phyloP scores from a whole-genome alignment of 1,284 basidiomycete species.

The Ustilago cynodontis region DNA sequence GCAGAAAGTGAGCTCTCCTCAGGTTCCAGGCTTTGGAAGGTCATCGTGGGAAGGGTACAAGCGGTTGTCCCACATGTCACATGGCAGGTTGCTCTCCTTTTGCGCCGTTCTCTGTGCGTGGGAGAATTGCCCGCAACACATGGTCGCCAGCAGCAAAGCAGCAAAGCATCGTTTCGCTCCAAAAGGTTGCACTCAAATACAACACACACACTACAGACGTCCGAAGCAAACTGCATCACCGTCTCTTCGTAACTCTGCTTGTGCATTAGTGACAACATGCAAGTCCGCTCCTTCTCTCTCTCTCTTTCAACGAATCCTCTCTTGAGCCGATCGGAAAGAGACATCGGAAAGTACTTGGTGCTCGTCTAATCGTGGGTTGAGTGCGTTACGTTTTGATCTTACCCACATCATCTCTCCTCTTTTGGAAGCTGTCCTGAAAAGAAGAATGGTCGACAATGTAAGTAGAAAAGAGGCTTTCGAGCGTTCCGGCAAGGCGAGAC shows the following conservation, averaged over 20 bases:
- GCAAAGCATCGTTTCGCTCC: too few relatives aligned
- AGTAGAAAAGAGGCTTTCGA: not conserved
- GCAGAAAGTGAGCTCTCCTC: not conserved
- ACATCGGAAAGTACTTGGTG: not conserved
- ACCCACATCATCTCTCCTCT: not conserved
- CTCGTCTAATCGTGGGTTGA: not conserved
- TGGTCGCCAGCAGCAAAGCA: not conserved
- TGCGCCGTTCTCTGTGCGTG: not conserved
- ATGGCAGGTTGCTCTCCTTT: conserved; percentile 21
- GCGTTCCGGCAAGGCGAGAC: not conserved
- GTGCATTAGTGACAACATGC: not conserved
- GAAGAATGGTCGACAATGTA: not conserved
- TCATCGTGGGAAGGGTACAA: not conserved
- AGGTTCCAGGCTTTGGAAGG: not conserved
- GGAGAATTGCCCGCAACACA: not conserved
- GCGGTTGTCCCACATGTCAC: conserved; percentile 13
- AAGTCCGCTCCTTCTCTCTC: not conserved
- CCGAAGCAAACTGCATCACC: too few relatives aligned
- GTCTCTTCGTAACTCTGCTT: not conserved
- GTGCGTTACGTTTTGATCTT: not conserved
- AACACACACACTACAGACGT: too few relatives aligned
- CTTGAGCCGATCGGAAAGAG: not conserved
- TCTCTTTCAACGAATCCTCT: not conserved
- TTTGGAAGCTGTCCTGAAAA: too few relatives aligned
- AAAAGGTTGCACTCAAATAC: too few relatives aligned